phyloP scores from a whole-genome alignment of 495 filamentous ascomycete species.

The Penicillium bovifimosum region DNA sequence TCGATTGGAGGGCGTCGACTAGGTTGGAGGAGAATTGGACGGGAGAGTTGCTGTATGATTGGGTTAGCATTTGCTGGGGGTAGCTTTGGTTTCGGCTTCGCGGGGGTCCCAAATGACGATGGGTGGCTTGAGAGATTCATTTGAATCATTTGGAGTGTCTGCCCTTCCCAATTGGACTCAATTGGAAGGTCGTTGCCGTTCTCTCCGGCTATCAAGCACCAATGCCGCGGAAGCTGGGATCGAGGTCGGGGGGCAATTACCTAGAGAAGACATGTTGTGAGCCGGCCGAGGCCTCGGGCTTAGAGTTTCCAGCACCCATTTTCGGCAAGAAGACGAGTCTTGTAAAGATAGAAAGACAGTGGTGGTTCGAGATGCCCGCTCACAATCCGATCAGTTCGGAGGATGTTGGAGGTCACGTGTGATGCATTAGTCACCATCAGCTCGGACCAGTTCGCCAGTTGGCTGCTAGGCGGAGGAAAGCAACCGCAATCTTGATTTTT shows the following conservation, averaged over 20 bases:
- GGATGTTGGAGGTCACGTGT: constrained; percentile 8
- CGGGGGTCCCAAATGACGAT: neutral
- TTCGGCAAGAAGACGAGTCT: constrained; percentile 5
- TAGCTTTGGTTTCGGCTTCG: neutral
- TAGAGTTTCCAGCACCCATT: constrained; percentile 51
- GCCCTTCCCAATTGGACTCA: constrained; percentile 10
- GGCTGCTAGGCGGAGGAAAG: neutral
- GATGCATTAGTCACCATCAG: neutral
- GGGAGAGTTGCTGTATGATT: constrained; percentile 62
- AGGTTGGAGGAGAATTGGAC: constrained; percentile 83
- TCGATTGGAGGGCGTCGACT: constrained; percentile 73
- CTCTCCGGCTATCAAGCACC: constrained; percentile 5
- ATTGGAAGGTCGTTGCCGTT: constrained; percentile 11
- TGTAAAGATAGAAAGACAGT: constrained; percentile 1
- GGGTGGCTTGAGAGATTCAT: neutral
- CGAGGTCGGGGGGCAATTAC: constrained; percentile 22
- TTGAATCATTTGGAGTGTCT: neutral
- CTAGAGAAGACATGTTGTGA: constrained; percentile 51
- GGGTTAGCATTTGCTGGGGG: constrained; percentile 2
- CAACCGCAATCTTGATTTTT: too few species aligned
- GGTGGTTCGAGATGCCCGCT: constrained; percentile 6
- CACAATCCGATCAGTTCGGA: constrained; percentile 9
- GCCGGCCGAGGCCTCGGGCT: constrained; percentile 44
- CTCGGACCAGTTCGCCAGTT: neutral
- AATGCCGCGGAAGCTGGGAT: constrained; percentile 3